Conservation (phyloP, 2,329 filamentous ascomycete genomes). For the Alternaria brassicicola region DNA sequence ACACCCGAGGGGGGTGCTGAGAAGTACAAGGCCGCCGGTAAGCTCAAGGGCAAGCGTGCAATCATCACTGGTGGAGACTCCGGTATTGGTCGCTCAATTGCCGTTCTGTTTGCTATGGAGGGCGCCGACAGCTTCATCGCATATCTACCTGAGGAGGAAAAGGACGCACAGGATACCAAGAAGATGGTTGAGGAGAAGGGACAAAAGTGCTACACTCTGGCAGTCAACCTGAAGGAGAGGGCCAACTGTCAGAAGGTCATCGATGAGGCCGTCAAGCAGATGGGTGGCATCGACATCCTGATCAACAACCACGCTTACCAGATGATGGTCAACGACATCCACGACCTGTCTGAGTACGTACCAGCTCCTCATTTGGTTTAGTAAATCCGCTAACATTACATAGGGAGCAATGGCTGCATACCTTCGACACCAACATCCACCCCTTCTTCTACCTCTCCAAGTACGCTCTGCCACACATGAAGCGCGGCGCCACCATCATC, state of each 20-base stretch:
- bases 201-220: conserved; percentile 66
- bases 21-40: conserved; percentile 75
- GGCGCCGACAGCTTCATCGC: conserved; percentile 75
- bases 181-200: conserved; percentile 71
- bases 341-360: conserved; percentile 70
- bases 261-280: conserved; percentile 67
- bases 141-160: conserved; percentile 76
- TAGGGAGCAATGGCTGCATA: conserved; percentile 78
- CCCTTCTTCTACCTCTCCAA: conserved; percentile 82
- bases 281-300: conserved; percentile 75
- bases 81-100: conserved; percentile 77
- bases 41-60: conserved; percentile 75
- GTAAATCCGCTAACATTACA: conserved; percentile 14
- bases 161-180: conserved; percentile 77
- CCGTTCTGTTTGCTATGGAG: conserved; percentile 80
- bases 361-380: too few species aligned
- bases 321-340: conserved; percentile 74
- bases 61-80: conserved; percentile 82
- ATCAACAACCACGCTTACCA: conserved; percentile 76
- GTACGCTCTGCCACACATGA: conserved; percentile 76
- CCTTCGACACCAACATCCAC: conserved; percentile 84
- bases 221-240: conserved; percentile 68
- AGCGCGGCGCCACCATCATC: conserved; percentile 76
- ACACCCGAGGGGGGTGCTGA: conserved; percentile 70
- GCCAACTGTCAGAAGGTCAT: conserved; percentile 74